Percentiles rank a stretch among this genome's conserved stretches.
phyloP scores from a whole-genome alignment of 345 rosid genomes.

The Rhodamnia argentea region DNA sequence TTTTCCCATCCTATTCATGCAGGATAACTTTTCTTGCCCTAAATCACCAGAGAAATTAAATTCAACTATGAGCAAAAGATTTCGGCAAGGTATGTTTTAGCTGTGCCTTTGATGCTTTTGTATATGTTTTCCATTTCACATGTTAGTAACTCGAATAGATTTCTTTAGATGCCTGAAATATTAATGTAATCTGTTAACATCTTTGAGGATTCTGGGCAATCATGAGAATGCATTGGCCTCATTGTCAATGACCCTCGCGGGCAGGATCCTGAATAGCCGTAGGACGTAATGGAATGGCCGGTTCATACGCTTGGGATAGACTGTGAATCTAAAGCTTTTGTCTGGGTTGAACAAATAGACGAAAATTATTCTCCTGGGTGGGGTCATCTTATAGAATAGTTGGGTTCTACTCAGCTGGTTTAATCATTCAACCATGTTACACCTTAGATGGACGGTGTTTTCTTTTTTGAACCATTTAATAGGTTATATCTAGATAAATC shows the following conservation, averaged over 20 bases:
- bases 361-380: not conserved
- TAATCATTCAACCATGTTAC: not conserved
- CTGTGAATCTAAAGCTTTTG: not conserved
- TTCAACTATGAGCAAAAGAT: slow-evolving; percentile 48
- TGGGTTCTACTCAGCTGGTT: not conserved
- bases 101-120: not conserved
- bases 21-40: slow-evolving; percentile 83
- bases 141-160: not conserved
- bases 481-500: not conserved
- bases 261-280: not conserved
- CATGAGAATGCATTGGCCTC: not conserved
- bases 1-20: not conserved
- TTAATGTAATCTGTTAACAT: not conserved
- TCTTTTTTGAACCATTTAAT: not conserved
- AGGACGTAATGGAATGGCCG: not conserved
- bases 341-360: not conserved
- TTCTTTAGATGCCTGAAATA: not conserved
- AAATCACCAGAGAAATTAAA: slow-evolving; percentile 76
- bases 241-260: not conserved
- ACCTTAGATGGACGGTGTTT: not conserved
- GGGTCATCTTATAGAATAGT: not conserved
- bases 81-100: slow-evolving; percentile 30
- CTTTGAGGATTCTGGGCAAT: not conserved
- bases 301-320: not conserved
- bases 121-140: not conserved